These are phyloP conservation scores for Penicillium sp. DNA, from an alignment of 2,329 filamentous ascomycete genomes.

Conservation along the genomic window DNA sequence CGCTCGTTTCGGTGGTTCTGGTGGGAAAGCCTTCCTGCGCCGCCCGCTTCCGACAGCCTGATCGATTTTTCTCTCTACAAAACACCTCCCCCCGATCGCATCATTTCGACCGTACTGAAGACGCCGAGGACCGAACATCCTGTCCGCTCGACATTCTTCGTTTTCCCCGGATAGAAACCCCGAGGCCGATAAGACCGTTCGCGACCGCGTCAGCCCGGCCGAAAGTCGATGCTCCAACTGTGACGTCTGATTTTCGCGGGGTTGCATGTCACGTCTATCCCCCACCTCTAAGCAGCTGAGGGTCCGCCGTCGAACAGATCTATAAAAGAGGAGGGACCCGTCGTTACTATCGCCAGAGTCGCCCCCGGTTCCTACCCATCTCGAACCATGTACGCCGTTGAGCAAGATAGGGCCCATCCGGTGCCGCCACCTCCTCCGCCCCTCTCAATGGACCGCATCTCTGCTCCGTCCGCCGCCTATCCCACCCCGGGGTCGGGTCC, in stretches of 20 bases:
- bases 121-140: not conserved
- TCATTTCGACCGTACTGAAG: not conserved
- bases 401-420: slow-evolving; percentile 37
- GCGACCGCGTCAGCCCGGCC: slow-evolving; percentile 13
- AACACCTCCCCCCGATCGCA: slow-evolving; percentile 1
- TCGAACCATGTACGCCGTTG: slow-evolving; percentile 40
- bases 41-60: not conserved
- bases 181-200: slow-evolving; percentile 9
- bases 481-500: slow-evolving; percentile 36
- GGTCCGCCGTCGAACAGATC: slow-evolving; percentile 6
- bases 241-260: slow-evolving; percentile 26
- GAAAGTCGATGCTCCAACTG: slow-evolving; percentile 29
- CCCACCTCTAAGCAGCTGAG: slow-evolving; percentile 5
- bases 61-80: slow-evolving; percentile 6
- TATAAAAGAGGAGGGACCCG: slow-evolving; percentile 7
- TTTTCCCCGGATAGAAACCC: slow-evolving; percentile 5
- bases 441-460: slow-evolving; percentile 43
- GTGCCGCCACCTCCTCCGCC: slow-evolving; percentile 36
- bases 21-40: slow-evolving; percentile 7
- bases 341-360: slow-evolving; percentile 11
- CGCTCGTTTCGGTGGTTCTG: slow-evolving; percentile 8
- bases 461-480: slow-evolving; percentile 35
- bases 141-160: not conserved
- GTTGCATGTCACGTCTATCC: slow-evolving; percentile 24
- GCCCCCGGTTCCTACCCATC: slow-evolving; percentile 26